A percentile compares a stretch with the other conserved stretches of the same genome.
These are phyloP conservation scores for Rhynchosporium secalis DNA, from an alignment of 2,329 filamentous ascomycete genomes.

Conservation along the genomic window DNA sequence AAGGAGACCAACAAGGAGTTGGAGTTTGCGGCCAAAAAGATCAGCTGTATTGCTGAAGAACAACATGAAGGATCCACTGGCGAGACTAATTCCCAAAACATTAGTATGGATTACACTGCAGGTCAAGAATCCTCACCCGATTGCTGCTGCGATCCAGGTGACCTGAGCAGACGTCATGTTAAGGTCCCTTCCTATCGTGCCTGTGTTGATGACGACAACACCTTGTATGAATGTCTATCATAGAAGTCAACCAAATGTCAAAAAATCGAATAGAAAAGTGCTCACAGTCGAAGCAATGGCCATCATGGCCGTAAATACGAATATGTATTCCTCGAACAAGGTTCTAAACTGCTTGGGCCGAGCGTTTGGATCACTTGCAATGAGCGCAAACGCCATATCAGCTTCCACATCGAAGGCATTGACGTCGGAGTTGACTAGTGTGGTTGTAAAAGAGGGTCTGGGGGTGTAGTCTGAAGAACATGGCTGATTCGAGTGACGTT, in stretches of 20 bases:
- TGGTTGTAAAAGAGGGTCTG: background rate
- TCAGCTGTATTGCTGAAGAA: conserved; percentile 67
- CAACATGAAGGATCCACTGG: conserved; percentile 64
- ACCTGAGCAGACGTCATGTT: conserved; percentile 64
- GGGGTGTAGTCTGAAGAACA: background rate
- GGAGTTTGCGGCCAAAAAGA: conserved; percentile 60
- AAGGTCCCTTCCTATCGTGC: conserved; percentile 20
- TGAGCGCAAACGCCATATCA: conserved; percentile 34
- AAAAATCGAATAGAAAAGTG: background rate
- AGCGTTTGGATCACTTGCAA: conserved; percentile 28
- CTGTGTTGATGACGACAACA: conserved; percentile 55
- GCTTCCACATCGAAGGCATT: conserved; percentile 28
- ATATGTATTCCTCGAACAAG: conserved; percentile 32
- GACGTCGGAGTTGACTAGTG: conserved; percentile 13
- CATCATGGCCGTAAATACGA: conserved; percentile 54
- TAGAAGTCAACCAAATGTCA: background rate
- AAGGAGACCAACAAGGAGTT: conserved; percentile 61
- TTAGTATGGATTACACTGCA: background rate
- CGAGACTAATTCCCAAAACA: conserved; percentile 46
- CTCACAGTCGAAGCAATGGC: conserved; percentile 57
- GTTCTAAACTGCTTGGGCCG: conserved; percentile 31
- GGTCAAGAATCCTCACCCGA: conserved; percentile 45
- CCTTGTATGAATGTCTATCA: conserved; percentile 55
- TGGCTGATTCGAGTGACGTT: background rate
- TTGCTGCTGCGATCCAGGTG: conserved; percentile 66